Evolutionary conservation across 2,329 filamentous ascomycete genomes (phyloP), one percentile per base, ranked within the genome.

Genomic region (Cryphonectria nitschkei): DNA sequence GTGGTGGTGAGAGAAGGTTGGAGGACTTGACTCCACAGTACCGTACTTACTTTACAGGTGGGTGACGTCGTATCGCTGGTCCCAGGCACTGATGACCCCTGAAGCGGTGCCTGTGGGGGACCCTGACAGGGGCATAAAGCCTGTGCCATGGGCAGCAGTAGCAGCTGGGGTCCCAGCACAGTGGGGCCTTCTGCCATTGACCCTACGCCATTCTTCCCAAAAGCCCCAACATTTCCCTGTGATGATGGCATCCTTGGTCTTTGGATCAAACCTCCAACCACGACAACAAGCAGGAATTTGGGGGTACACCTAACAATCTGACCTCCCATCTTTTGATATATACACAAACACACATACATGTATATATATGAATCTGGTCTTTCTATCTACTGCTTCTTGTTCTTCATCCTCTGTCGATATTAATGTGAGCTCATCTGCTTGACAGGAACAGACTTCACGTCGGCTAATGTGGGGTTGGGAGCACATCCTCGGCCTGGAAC

Each of bases 231-330:
- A 43, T 14, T 26, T 50, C 46, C 52, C 32, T 68, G 66, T 62
- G 66, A 68, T 62, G 66, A 68, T 62, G 66, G 66, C 66, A 62
- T 68, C 41, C 32, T 29, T 26, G 64, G 32, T 29, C 37, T 37
- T 32, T 56, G 41, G 22, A 29, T 56, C 64, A 22, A 13, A 39
- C 46, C 19, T 54, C 46, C 64, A 14, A 66, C 46, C 26, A 56
- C 46, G 19, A 16, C 46, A 19, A 34, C 32, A 22, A 67, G 29
- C 50, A 58, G 52, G 52, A 26, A 61, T n/a, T n/a, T 19, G 43
- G n/a, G 16, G 16, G 2, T 60, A 60, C n/a, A n/a, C 32, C 22
- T 26, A 39, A 26, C 54, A 58, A 19, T 19, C 54, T 58, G 16
- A 39, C 22, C 41, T 22, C 41, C 2, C n/a, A 29, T 50, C 54